Percentiles rank a stretch among this genome's conserved stretches.
Evolutionary conservation across 805 yeast genomes (phyloP).

Genomic region (Wickerhamomyces silvicola): DNA sequence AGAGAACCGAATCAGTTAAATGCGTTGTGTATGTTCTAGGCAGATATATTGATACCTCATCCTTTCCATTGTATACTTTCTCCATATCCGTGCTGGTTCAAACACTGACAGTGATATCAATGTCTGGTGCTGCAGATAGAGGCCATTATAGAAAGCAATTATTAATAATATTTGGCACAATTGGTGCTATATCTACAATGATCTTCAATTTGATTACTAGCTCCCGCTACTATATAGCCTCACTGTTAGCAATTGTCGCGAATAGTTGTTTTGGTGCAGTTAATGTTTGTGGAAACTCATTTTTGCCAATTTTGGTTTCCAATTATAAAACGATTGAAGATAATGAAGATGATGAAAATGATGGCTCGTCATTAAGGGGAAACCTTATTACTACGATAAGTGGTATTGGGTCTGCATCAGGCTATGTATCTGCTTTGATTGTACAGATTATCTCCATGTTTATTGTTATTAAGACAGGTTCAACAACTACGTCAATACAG

Average conservation of each 20-base stretch:
- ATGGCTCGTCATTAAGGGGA: conserved; percentile 20
- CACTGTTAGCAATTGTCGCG: conserved; percentile 52
- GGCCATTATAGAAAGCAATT: conserved; percentile 53
- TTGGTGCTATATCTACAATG: conserved; percentile 54
- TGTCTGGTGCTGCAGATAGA: conserved; percentile 68
- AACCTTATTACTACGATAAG: conserved; percentile 45
- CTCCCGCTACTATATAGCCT: conserved; percentile 43
- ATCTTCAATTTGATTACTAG: conserved; percentile 33
- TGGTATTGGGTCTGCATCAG: conserved; percentile 66
- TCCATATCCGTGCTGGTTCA: conserved; percentile 69
- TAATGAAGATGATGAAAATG: conserved; percentile 12
- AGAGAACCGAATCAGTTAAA: conserved; percentile 9
- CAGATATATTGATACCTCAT: conserved; percentile 59
- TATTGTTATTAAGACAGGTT: conserved; percentile 35
- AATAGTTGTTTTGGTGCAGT: conserved; percentile 73
- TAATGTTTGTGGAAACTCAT: conserved; percentile 73
- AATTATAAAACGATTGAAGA: conserved; percentile 25
- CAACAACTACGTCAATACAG: conserved; percentile 40
- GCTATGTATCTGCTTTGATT: conserved; percentile 61
- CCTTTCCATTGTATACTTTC: conserved; percentile 68
- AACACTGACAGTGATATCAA: conserved; percentile 60
- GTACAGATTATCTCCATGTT: conserved; percentile 59
- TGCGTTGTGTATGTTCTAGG: conserved; percentile 46
- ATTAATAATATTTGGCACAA: conserved; percentile 47
- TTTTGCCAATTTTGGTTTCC: conserved; percentile 53